Evolutionary conservation across 2,329 filamentous ascomycete genomes (phyloP).

Genomic region (Graphiopsis chlorocephala): DNA sequence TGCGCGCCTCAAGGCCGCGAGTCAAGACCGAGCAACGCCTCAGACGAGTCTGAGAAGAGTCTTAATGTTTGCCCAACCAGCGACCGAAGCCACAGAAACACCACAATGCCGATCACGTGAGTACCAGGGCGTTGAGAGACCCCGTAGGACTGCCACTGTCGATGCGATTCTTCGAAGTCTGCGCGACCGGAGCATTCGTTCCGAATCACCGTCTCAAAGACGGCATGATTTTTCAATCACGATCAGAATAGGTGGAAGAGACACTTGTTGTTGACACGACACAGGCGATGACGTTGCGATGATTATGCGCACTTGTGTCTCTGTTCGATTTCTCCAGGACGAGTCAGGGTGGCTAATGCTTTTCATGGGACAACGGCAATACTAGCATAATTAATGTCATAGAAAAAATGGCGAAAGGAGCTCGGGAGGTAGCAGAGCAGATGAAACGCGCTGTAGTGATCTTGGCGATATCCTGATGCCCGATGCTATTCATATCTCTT

Average conservation of each 20-base stretch:
- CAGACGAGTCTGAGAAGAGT: neutral
- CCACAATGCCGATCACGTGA: neutral
- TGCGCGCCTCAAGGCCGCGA: neutral
- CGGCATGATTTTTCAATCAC: neutral
- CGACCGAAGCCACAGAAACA: neutral
- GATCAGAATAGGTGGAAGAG: neutral
- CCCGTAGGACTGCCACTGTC: neutral
- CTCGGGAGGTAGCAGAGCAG: neutral
- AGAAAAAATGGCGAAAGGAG: neutral
- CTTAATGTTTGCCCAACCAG: rapidly evolving
- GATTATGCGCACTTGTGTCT: neutral
- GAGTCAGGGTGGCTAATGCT: neutral
- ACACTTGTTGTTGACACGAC: neutral
- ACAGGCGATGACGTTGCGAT: neutral
- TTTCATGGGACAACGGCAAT: neutral
- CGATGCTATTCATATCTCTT: neutral
- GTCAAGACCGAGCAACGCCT: neutral
- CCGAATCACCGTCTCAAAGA: neutral
- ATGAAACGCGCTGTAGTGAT: neutral
- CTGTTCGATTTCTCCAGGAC: neutral
- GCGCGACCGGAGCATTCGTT: neutral
- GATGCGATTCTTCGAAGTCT: neutral
- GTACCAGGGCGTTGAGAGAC: neutral
- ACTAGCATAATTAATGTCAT: neutral
- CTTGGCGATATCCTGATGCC: neutral